phyloP scores from a whole-genome alignment of 2,329 filamentous ascomycete species.

The Cladosporium phlei region DNA sequence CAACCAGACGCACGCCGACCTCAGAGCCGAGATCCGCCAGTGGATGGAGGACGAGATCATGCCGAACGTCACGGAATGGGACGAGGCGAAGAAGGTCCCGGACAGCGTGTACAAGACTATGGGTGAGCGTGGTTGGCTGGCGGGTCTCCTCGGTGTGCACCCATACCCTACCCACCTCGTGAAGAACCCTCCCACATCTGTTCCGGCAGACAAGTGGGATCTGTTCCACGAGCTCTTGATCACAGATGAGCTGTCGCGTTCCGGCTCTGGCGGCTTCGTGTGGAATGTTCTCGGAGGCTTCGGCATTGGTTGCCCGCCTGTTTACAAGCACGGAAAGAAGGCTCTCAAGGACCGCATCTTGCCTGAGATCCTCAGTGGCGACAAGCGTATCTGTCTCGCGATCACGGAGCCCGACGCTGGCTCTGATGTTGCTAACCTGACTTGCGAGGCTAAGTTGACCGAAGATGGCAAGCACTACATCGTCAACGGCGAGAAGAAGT shows the following conservation, averaged over 20 bases:
- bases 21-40: constrained; percentile 83
- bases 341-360: constrained; percentile 79
- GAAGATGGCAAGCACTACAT: constrained; percentile 99
- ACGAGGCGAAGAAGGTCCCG: constrained; percentile 87
- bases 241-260: constrained; percentile 87
- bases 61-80: constrained; percentile 91
- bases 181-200: constrained; percentile 64
- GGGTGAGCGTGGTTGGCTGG: constrained; percentile 86
- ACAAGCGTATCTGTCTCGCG: constrained; percentile 95
- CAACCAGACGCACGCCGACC: constrained; percentile 87
- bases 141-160: constrained; percentile 80
- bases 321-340: constrained; percentile 89
- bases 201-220: constrained; percentile 88
- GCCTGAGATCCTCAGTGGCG: constrained; percentile 79
- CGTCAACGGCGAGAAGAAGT: constrained; percentile 99
- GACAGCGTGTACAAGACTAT: constrained; percentile 90
- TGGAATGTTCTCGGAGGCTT: constrained; percentile 98
- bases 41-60: constrained; percentile 89
- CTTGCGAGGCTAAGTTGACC: constrained; percentile 88
- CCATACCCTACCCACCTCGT: constrained; percentile 70
- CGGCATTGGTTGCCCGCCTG: constrained; percentile 85
- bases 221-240: constrained; percentile 96
- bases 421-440: constrained; percentile 90
- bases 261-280: constrained; percentile 85
- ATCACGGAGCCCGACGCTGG: constrained; percentile 96